phyloP scores from a whole-genome alignment of 208 protist genomes.

The Lotmaria passim region DNA sequence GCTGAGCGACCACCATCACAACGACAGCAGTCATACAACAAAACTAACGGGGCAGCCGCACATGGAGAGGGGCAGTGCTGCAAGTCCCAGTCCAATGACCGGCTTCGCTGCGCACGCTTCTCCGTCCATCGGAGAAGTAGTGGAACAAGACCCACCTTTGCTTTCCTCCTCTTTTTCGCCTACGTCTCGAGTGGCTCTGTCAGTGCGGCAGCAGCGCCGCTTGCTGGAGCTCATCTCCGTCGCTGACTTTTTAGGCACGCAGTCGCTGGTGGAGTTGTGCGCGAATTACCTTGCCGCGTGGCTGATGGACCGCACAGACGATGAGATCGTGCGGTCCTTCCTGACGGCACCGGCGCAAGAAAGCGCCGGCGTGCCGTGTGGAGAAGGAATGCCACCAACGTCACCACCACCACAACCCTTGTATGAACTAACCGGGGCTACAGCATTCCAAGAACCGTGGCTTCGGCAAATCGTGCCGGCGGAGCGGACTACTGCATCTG shows the following conservation, averaged over 20 bases:
- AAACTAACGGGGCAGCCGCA: no score
- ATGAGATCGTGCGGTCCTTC: conserved; percentile 60
- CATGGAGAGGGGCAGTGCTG: no score
- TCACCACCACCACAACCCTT: not conserved
- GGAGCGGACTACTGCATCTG: not conserved
- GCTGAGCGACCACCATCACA: no score
- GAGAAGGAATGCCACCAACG: no score
- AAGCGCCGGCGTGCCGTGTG: no score
- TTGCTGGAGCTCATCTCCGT: conserved; percentile 67
- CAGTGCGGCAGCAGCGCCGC: conserved; percentile 33
- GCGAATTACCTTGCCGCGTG: conserved; percentile 60
- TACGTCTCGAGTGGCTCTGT: conserved; percentile 6
- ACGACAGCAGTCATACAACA: no score
- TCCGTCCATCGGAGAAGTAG: not conserved
- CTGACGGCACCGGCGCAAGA: not conserved
- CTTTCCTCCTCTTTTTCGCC: not conserved
- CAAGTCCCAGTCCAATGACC: not conserved
- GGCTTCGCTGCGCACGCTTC: conserved; percentile 4
- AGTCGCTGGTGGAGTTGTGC: conserved; percentile 43
- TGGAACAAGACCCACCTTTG: not conserved
- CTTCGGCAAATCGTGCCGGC: not conserved
- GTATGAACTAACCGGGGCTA: not conserved
- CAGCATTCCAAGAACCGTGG: conserved; percentile 24
- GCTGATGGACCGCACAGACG: conserved; percentile 59
- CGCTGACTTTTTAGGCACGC: conserved; percentile 64